Conservation (phyloP, 441 rosid species). For the Adansonia gregorii region DNA sequence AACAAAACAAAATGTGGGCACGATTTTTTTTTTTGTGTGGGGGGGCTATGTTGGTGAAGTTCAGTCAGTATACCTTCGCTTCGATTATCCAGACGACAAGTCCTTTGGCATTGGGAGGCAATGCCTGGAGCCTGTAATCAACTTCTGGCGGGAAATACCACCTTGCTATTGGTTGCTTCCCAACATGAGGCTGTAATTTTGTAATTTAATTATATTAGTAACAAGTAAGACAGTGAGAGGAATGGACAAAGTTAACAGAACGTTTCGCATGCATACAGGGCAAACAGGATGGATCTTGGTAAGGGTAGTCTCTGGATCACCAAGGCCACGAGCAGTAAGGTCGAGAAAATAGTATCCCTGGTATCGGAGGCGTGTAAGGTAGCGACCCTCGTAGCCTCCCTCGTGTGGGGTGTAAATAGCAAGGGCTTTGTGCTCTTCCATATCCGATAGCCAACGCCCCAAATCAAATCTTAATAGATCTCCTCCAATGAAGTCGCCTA, state of each 20-base stretch:
- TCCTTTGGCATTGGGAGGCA: constrained; percentile 82
- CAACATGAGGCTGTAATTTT: constrained; percentile 61
- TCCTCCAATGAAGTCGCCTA: constrained; percentile 83
- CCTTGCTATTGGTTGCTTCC: constrained; percentile 93
- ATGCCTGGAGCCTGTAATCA: constrained; percentile 72
- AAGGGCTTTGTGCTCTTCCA: constrained; percentile 82
- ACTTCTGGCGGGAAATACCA: constrained; percentile 97
- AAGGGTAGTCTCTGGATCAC: constrained; percentile 91
- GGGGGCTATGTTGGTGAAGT: too few species aligned
- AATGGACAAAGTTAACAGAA: not conserved
- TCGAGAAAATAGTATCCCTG: constrained; percentile 92
- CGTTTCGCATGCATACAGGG: constrained; percentile 49
- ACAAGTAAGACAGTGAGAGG: not conserved
- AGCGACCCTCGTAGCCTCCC: constrained; percentile 93
- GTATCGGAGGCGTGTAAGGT: constrained; percentile 62
- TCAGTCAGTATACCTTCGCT: constrained; percentile 61
- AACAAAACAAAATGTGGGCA: too few species aligned
- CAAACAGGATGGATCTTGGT: constrained; percentile 86
- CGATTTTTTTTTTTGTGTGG: too few species aligned
- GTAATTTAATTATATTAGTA: not conserved
- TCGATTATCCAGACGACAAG: constrained; percentile 86
- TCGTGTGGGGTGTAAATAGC: constrained; percentile 92
- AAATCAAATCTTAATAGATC: constrained; percentile 70
- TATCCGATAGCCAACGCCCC: constrained; percentile 77
- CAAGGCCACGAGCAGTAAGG: constrained; percentile 90